A percentile compares a stretch with the other conserved stretches of the same genome.
phyloP scores from a whole-genome alignment of 495 filamentous ascomycete species.

The Penicillium macrosclerotiorum region DNA sequence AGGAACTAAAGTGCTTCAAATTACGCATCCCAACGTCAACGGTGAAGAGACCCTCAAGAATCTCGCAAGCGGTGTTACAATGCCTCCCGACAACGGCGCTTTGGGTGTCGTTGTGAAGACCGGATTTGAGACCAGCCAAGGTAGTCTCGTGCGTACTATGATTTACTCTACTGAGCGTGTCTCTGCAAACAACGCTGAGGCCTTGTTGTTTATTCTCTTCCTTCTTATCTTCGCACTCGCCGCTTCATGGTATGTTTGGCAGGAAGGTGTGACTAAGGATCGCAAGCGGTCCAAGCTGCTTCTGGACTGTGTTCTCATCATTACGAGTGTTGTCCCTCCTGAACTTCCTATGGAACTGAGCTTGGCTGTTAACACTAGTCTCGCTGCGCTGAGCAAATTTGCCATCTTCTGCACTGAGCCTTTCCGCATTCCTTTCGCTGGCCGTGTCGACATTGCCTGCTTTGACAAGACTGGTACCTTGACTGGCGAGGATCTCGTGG shows the following conservation, averaged over 20 bases:
- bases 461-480: conserved; percentile 99
- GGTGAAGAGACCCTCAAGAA: conserved; percentile 62
- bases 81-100: conserved; percentile 86
- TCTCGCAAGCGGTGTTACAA: conserved; percentile 67
- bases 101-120: conserved; percentile 96
- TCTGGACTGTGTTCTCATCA: conserved; percentile 94
- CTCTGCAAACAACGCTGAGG: conserved; percentile 94
- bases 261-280: conserved; percentile 88
- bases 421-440: conserved; percentile 97
- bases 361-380: conserved; percentile 96
- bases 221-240: conserved; percentile 93
- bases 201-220: conserved; percentile 94
- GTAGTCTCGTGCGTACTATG: conserved; percentile 97
- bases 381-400: conserved; percentile 88
- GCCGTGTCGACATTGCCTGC: conserved; percentile 93
- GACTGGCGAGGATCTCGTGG: conserved; percentile 94
- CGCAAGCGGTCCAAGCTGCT: conserved; percentile 96
- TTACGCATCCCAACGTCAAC: conserved; percentile 75
- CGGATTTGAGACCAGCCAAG: conserved; percentile 97
- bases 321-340: conserved; percentile 95
- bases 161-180: conserved; percentile 99
- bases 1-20: conserved; percentile 94
- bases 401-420: conserved; percentile 99
- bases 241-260: conserved; percentile 99
- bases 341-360: conserved; percentile 98